Conservation (phyloP, 2,329 filamentous ascomycete genomes). For the Ceratocystis harringtonii region DNA sequence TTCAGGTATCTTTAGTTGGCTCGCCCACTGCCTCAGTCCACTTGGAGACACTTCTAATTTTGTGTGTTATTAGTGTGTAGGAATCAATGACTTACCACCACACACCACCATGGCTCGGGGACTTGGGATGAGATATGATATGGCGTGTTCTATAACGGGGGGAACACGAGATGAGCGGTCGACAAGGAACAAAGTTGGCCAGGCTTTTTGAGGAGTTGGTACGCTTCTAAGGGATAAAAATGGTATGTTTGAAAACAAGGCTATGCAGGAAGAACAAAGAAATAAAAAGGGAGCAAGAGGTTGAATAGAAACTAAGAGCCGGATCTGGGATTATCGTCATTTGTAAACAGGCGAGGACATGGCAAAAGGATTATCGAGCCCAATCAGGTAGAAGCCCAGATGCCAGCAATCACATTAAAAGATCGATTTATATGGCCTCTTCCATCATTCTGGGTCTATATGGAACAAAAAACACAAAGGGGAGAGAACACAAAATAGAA, state of each 20-base stretch:
- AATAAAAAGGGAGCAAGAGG: background rate
- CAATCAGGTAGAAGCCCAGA: background rate
- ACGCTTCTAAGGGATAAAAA: slow-evolving; percentile 4
- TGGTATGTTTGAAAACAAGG: background rate
- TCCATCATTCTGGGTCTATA: background rate
- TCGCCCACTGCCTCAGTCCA: slow-evolving; percentile 3
- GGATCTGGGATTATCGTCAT: background rate
- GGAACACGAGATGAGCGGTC: slow-evolving; percentile 11
- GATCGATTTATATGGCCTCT: background rate
- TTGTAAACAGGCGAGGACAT: slow-evolving; percentile 5
- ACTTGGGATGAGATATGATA: slow-evolving; percentile 10
- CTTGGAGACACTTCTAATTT: slow-evolving; percentile 2
- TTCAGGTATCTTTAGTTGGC: background rate
- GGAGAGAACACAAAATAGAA: background rate
- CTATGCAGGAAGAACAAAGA: background rate
- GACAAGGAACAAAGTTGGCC: slow-evolving; percentile 6
- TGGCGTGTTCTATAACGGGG: background rate
- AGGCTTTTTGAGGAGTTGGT: background rate
- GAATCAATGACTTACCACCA: slow-evolving; percentile 1
- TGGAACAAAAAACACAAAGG: background rate
- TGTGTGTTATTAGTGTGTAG: background rate
- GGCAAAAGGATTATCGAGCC: background rate
- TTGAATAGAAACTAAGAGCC: background rate
- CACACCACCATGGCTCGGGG: slow-evolving; percentile 12
- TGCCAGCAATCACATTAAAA: background rate